These are phyloP conservation scores for Cordyceps cicadae DNA, from an alignment of 2,329 filamentous ascomycete genomes.

Conservation along the genomic window DNA sequence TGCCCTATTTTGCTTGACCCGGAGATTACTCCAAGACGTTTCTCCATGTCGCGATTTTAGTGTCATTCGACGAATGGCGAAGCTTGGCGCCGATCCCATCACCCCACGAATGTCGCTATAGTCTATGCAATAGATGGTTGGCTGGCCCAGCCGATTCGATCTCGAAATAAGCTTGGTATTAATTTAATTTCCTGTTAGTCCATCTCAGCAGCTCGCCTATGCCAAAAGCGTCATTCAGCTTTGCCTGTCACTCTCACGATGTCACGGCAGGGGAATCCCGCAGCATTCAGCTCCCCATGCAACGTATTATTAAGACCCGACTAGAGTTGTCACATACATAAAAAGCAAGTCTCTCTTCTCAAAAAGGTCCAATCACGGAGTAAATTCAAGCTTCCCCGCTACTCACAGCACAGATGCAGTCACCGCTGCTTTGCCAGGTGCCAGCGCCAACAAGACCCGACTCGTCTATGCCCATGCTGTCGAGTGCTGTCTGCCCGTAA, in stretches of 20 bases:
- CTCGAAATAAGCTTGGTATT: not conserved
- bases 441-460: conserved; percentile 17
- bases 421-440: not conserved
- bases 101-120: not conserved
- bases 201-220: not conserved
- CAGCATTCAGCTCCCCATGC: not conserved
- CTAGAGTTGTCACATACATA: too few species aligned
- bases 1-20: not conserved
- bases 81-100: not conserved
- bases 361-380: not conserved
- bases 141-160: not conserved
- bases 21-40: conserved; percentile 5
- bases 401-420: not conserved
- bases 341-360: not conserved
- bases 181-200: not conserved
- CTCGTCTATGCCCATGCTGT: conserved; percentile 13
- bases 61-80: not conserved
- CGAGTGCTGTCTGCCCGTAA: conserved; percentile 24
- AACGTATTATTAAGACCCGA: too few species aligned
- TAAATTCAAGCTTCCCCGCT: conserved; percentile 1
- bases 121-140: not conserved
- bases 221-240: not conserved
- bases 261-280: not conserved
- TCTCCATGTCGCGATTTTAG: conserved; percentile 9
- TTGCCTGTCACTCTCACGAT: not conserved